Evolutionary conservation across 768 basidiomycete species (phyloP).

Genomic region (Kwoniella botswanensis): DNA sequence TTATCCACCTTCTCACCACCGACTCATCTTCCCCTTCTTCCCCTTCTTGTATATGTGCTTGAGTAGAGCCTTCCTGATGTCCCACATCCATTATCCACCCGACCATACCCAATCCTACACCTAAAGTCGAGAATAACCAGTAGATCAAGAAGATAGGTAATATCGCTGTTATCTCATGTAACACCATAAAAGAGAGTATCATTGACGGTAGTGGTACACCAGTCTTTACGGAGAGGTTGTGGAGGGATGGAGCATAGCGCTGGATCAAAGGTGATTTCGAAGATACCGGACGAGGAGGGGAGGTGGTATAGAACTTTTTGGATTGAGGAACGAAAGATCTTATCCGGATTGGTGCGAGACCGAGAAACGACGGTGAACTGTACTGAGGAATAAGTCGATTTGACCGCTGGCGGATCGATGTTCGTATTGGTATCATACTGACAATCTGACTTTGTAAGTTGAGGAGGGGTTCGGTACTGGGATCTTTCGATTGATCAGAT

Average conservation of each 20-base stretch:
- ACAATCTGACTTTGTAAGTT: too few relatives aligned
- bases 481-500: too few relatives aligned
- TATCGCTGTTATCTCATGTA: conserved; percentile 85
- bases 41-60: conserved; percentile 3
- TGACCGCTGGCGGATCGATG: too few relatives aligned
- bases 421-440: too few relatives aligned
- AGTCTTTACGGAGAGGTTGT: conserved; percentile 69
- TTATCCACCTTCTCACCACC: conserved; percentile 58
- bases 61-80: not conserved
- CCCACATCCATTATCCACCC: conserved; percentile 40
- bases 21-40: conserved; percentile 2
- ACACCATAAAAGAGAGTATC: conserved; percentile 73
- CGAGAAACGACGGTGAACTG: not conserved
- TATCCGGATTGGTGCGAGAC: not conserved
- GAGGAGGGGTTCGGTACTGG: too few relatives aligned
- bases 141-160: conserved; percentile 76
- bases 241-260: conserved; percentile 63
- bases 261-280: conserved; percentile 24
- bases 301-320: not conserved
- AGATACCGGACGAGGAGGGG: not conserved
- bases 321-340: not conserved
- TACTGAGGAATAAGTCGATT: too few relatives aligned
- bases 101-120: conserved; percentile 72
- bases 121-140: conserved; percentile 69
- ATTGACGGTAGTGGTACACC: conserved; percentile 78